Base-by-base conservation (phyloP, 2,329 filamentous ascomycete genomes). In the Microcera coccophila region DNA sequence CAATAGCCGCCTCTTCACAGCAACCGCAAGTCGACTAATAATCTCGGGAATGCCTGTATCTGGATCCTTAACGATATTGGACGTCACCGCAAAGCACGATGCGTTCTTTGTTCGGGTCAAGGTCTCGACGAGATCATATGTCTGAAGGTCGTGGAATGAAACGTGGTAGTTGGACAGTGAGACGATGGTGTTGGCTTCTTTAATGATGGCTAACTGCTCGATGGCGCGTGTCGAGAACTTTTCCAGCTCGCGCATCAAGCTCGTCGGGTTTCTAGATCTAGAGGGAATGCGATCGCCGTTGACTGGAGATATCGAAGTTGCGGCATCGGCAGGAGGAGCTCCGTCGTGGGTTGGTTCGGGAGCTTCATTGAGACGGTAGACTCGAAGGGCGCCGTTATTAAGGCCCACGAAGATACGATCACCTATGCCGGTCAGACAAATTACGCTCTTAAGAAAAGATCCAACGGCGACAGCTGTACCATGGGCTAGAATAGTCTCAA, bases 181-280 rank as follows among this genome's bases (percentile, higher is more conserved):
- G 45, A 98, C 81, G 35, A 98, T 80, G 16, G 89, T 85, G 64
- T 87, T 93, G 42, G 90, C 90, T 67, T 97, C 93, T 61, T 96
- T 97, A 61, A 98, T 90, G 45, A 94, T 85, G 44, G 90, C 91
- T 14, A 98, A 81, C 72, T 98, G 91, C 59, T 96, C 90, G 51
- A 98, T 84, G 41, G 90, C 84, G 48, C 89, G 83, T 24, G 85
- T 81, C 9, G 91, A 93, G 74, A 98, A 98, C 70, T 87, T 93
- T 55, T 98, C 93, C 39, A 95, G 77, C 64, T 97, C 94, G 49
- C 90, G 86, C 36, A 97, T 74, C 18, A 96, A 78, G 58, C 95
- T 90, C 9, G 90, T 90, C 4, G 85, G 76, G 55, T 76, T 83
- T 46, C 50, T 63, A 42, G 59, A 50, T 16, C 58, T 57, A 37